Conservation (phyloP, 2,329 filamentous ascomycete species). For the Kalaharituber pfeilii region DNA sequence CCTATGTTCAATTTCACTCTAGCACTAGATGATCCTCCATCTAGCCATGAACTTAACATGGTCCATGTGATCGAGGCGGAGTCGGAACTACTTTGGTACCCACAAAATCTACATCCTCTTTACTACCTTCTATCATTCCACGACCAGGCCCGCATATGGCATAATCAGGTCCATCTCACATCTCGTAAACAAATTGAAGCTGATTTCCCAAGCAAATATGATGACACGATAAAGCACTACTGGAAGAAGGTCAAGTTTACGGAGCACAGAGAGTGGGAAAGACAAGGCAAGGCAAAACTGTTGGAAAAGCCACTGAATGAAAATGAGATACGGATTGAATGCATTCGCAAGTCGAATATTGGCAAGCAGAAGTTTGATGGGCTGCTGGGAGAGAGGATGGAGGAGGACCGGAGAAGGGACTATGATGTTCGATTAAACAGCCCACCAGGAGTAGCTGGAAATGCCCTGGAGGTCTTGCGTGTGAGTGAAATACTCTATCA, state of each 20-base stretch:
- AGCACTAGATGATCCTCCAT: neutral
- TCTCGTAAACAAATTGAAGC: neutral
- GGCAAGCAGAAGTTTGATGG: neutral
- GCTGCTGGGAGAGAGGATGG: neutral
- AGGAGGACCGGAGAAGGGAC: neutral
- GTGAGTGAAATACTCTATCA: neutral
- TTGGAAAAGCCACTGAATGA: neutral
- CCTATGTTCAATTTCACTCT: neutral
- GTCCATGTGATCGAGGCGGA: neutral
- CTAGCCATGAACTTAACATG: too few species aligned
- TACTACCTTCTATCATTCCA: neutral
- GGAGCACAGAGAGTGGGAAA: neutral
- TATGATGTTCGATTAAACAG: neutral
- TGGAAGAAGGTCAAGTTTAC: neutral
- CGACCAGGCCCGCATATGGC: conserved; percentile 1
- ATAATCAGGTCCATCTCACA: neutral
- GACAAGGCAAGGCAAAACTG: neutral
- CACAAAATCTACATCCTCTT: neutral
- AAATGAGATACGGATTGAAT: neutral
- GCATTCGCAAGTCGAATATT: neutral
- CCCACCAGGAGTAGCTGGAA: neutral
- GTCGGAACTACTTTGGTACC: neutral
- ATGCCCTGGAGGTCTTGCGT: neutral
- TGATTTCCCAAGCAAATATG: neutral
- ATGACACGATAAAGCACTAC: neutral